These are phyloP conservation scores for Chrysanthemum lavandulifolium DNA, from an alignment of 129 eudicot species.

Conservation along the genomic window DNA sequence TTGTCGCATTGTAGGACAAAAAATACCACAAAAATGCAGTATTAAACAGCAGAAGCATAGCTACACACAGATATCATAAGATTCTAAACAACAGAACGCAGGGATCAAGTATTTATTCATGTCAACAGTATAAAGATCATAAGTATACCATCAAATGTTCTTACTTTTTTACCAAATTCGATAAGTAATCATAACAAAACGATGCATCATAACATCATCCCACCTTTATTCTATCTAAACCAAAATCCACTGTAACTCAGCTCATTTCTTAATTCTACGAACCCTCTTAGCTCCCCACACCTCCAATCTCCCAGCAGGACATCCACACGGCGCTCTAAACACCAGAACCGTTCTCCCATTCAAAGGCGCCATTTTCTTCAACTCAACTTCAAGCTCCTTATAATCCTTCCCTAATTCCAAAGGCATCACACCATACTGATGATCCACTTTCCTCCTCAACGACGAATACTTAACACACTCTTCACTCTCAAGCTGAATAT, in stretches of 20 bases:
- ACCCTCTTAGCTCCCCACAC: constrained; percentile 49
- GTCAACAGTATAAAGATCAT: not conserved
- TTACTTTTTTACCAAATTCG: constrained; percentile 6
- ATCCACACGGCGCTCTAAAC: constrained; percentile 50
- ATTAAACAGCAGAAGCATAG: too few species aligned
- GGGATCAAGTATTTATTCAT: not conserved
- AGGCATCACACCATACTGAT: constrained; percentile 17
- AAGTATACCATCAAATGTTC: not conserved
- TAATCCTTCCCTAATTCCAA: constrained; percentile 46
- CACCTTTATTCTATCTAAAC: constrained; percentile 12
- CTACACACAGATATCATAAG: too few species aligned
- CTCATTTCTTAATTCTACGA: constrained; percentile 47
- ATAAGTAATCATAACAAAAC: constrained; percentile 8
- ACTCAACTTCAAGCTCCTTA: constrained; percentile 43
- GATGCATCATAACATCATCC: constrained; percentile 10
- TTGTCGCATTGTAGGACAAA: too few species aligned
- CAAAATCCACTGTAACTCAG: constrained; percentile 4
- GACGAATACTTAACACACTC: constrained; percentile 41
- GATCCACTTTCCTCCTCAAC: not conserved
- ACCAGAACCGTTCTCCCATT: constrained; percentile 48
- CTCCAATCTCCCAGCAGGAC: constrained; percentile 50
- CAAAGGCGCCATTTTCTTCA: constrained; percentile 56
- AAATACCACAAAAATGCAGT: too few species aligned
- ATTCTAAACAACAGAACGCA: not conserved
- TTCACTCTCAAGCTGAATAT: constrained; percentile 47